A percentile compares a stretch with the other conserved stretches of the same genome.
Conservation (phyloP, 2,329 filamentous ascomycete species). For the Trichoderma guizhouense region DNA sequence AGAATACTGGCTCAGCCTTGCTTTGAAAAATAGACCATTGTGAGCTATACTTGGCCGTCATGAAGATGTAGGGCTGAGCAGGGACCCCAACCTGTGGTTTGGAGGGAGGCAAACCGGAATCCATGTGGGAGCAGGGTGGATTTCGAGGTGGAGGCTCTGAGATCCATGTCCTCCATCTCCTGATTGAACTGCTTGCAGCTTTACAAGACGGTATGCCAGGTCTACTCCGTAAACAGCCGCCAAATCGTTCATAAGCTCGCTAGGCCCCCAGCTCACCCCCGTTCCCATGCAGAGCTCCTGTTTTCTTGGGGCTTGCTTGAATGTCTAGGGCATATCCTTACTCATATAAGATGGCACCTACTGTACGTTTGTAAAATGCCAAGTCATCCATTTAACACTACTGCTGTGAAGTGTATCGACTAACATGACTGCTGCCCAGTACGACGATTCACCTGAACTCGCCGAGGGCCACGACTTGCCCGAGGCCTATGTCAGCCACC, state of each 20-base stretch:
- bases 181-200: neutral
- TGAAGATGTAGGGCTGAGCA: slow-evolving; percentile 3
- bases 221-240: neutral
- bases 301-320: slow-evolving; percentile 4
- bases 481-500: neutral
- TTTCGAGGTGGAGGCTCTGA: neutral
- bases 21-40: no score
- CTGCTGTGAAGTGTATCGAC: neutral
- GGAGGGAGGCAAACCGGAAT: neutral
- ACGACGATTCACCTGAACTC: slow-evolving; percentile 1
- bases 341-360: slow-evolving; percentile 9
- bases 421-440: neutral
- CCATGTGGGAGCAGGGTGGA: neutral
- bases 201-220: neutral
- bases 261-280: neutral
- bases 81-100: neutral
- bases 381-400: neutral
- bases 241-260: slow-evolving; percentile 7
- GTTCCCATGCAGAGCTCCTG: neutral
- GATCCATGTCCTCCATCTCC: slow-evolving; percentile 2
- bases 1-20: neutral
- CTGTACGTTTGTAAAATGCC: neutral
- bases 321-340: neutral
- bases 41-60: neutral
- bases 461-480: neutral